phyloP scores from a whole-genome alignment of 2,329 filamentous ascomycete genomes.

The Fusarium bactridioides region DNA sequence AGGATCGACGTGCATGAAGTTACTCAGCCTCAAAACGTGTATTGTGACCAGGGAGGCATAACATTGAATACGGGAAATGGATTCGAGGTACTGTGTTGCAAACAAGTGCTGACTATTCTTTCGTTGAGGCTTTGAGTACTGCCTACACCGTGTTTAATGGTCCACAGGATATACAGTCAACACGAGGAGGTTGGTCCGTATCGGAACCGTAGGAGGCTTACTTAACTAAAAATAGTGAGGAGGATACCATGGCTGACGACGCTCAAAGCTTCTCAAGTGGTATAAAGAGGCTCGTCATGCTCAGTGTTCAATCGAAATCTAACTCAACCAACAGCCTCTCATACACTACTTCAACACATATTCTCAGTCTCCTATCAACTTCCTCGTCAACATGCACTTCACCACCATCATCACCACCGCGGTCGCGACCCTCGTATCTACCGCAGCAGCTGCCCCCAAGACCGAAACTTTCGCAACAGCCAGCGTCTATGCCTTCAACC shows the following conservation, averaged over 20 bases:
- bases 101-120: background rate
- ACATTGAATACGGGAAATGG: background rate
- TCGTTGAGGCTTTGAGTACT: background rate
- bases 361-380: accelerated
- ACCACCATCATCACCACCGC: background rate
- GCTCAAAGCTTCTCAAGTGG: accelerated
- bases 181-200: background rate
- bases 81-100: background rate
- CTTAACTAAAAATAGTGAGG: background rate
- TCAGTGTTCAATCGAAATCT: accelerated
- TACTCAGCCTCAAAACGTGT: background rate
- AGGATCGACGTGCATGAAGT: background rate
- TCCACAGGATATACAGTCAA: background rate
- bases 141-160: too few species aligned
- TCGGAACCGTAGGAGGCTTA: background rate
- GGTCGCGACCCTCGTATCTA: background rate
- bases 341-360: background rate
- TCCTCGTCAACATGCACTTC: background rate
- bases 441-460: background rate
- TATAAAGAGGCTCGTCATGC: background rate
- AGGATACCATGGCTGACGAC: background rate
- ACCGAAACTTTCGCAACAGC: background rate
- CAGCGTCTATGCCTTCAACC: background rate
- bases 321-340: background rate
- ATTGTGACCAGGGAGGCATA: background rate